Percentiles rank a stretch among this genome's conserved stretches.
phyloP scores from a whole-genome alignment of 1,284 basidiomycete species.

The Testicularia cyperi region DNA sequence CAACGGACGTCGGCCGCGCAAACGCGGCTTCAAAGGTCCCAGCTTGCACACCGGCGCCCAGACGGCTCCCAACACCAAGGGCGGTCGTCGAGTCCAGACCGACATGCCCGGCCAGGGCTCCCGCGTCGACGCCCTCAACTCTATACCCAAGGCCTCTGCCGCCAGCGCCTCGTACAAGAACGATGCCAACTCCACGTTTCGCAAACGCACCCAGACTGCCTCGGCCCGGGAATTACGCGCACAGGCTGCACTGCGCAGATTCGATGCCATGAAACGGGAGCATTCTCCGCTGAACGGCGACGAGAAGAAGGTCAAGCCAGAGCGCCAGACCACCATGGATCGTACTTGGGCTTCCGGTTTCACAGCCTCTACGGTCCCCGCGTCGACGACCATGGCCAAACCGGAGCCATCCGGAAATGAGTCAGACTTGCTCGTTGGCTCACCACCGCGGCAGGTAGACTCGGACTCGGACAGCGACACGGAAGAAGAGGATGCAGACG shows the following conservation, averaged over 20 bases:
- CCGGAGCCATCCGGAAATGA: too few species aligned
- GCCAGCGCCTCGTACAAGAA: constrained; percentile 23
- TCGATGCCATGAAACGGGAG: constrained; percentile 3
- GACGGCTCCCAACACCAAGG: constrained; percentile 37
- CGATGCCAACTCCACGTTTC: constrained; percentile 48
- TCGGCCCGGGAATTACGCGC: constrained; percentile 33
- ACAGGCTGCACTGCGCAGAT: constrained; percentile 27
- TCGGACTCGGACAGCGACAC: too few species aligned
- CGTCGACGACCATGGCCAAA: too few species aligned
- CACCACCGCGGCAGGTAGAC: too few species aligned
- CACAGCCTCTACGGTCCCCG: too few species aligned
- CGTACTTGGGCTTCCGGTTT: too few species aligned
- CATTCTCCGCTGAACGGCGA: too few species aligned
- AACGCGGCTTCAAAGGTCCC: constrained; percentile 31
- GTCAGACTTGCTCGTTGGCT: too few species aligned
- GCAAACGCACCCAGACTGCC: constrained; percentile 31
- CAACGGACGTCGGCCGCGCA: too few species aligned
- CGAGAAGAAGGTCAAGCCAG: too few species aligned
- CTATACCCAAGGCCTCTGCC: constrained; percentile 29
- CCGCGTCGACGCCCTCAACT: constrained; percentile 40
- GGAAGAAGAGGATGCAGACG: constrained; percentile 2
- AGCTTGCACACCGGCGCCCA: constrained; percentile 48
- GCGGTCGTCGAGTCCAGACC: constrained; percentile 8
- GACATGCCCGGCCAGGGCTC: constrained; percentile 30
- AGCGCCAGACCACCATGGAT: too few species aligned